Base-by-base conservation (phyloP, 1,284 basidiomycete species). In the Irpex sp. region DNA sequence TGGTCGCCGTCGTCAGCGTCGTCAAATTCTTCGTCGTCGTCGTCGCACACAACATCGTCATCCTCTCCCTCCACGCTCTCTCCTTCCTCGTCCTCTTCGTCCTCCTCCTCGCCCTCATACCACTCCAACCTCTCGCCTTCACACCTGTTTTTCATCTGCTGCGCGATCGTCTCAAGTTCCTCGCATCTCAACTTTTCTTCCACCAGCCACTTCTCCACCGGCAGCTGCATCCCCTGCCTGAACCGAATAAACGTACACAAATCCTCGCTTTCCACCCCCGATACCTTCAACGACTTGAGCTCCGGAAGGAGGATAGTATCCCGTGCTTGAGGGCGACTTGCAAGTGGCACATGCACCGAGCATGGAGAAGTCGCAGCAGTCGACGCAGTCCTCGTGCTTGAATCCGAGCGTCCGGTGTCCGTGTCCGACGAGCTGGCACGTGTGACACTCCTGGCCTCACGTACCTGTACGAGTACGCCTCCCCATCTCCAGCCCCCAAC, bases 191-290 rank as follows among this genome's bases (percentile, higher is more conserved):
- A 62, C 54, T 63, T 60, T 64, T 70, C 69, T 47, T 70, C 65
- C 57, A 74, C 69, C 56, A 68, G 59, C 70, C 70, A 72, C 47
- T 65, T 40, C 47, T 60, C 59, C 1, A 76, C 52, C 55, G 64
- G 67, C 3, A 61, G 26, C 58, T 68, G 68, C 49, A 57, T 59
- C 47, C 51, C 40, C 51, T 67, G 63, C 4, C 74, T 67, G 59
- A 67, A 63, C 44, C 59, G n/a, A 40, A 70, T 67, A 57, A 71
- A 70, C 57, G 58, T 54, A 6, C 57, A 55, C 31, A 76, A 62
- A 54, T 56, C 55, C 55, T 15, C 49, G 38, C 69, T 64, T 8
- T 65, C 1, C 36, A 74, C 61, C 40, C 73, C 71, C n/a, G 70
- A 57, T 9, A 72, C 58, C 38, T 69, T 69, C 56, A 74, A 40